These are phyloP conservation scores for Penicillium corylophilum DNA, from an alignment of 2,329 filamentous ascomycete genomes.

Conservation along the genomic window DNA sequence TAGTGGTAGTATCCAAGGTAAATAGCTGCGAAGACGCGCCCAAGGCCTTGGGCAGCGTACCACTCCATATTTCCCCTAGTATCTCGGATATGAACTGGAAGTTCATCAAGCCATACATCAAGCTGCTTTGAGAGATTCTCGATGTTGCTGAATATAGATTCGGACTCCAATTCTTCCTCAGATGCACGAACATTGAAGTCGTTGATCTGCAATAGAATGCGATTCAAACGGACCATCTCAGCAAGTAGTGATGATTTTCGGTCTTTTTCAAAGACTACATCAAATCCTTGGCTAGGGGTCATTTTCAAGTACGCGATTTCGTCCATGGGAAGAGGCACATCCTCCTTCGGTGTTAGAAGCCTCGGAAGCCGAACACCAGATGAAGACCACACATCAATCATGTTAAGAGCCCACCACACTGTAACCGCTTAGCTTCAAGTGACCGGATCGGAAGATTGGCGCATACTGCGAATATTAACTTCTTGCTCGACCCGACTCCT, in stretches of 20 bases:
- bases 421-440: slow-evolving; percentile 5
- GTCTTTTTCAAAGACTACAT: slow-evolving; percentile 1
- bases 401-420: slow-evolving; percentile 44
- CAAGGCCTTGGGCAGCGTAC: slow-evolving; percentile 42
- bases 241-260: slow-evolving; percentile 31
- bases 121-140: slow-evolving; percentile 33
- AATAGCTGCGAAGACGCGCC: slow-evolving; percentile 46
- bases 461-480: slow-evolving; percentile 28
- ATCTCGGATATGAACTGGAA: slow-evolving; percentile 40
- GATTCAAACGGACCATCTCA: slow-evolving; percentile 42
- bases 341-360: slow-evolving; percentile 26
- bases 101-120: slow-evolving; percentile 36
- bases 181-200: slow-evolving; percentile 39
- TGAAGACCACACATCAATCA: slow-evolving; percentile 45
- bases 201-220: slow-evolving; percentile 44
- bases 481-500: slow-evolving; percentile 35
- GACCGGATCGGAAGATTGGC: too few species aligned
- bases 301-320: slow-evolving; percentile 34
- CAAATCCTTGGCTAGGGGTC: slow-evolving; percentile 2
- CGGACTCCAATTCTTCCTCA: slow-evolving; percentile 22
- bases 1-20: slow-evolving; percentile 52
- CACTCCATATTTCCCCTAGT: slow-evolving; percentile 41
- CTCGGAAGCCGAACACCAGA: slow-evolving; percentile 37
- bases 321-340: slow-evolving; percentile 38
- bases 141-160: slow-evolving; percentile 20